Evolutionary conservation across 441 rosid species (phyloP).

Genomic region (Adansonia rubrostipa): DNA sequence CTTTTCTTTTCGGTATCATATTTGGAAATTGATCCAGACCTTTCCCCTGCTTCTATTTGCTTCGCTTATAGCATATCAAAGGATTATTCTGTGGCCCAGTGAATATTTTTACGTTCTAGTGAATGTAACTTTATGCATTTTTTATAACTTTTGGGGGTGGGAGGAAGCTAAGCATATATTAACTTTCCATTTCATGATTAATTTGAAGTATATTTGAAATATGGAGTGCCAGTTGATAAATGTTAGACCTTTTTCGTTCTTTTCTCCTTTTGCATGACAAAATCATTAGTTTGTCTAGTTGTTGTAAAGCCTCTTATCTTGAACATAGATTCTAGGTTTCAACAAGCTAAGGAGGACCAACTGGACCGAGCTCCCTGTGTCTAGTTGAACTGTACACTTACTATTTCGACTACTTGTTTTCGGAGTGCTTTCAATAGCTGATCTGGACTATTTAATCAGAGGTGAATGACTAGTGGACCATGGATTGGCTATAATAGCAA

Average conservation of each 20-base stretch:
- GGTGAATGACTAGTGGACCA: not conserved
- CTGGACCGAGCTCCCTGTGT: not conserved
- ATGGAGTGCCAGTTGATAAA: conserved; percentile 6
- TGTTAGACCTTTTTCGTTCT: not conserved
- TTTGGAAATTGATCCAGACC: not conserved
- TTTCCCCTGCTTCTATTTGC: conserved; percentile 16
- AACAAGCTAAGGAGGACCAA: not conserved
- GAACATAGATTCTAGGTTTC: conserved; percentile 12
- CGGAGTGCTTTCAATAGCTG: not conserved
- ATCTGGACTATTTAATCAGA: not conserved
- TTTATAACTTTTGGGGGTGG: not conserved
- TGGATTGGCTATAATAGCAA: conserved; percentile 12
- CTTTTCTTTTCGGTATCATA: conserved; percentile 2
- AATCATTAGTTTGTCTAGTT: not conserved
- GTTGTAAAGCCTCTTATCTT: not conserved
- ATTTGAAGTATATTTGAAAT: not conserved
- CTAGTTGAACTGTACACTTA: not conserved
- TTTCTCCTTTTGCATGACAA: not conserved
- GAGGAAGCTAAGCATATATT: not conserved
- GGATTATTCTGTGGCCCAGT: not conserved
- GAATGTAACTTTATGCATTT: not conserved
- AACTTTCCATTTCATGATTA: conserved; percentile 4
- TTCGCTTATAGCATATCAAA: conserved; percentile 1
- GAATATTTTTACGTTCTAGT: not conserved
- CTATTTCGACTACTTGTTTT: not conserved